Base-by-base conservation (phyloP, 805 yeast genomes). In the Ogataea pignaliae region DNA sequence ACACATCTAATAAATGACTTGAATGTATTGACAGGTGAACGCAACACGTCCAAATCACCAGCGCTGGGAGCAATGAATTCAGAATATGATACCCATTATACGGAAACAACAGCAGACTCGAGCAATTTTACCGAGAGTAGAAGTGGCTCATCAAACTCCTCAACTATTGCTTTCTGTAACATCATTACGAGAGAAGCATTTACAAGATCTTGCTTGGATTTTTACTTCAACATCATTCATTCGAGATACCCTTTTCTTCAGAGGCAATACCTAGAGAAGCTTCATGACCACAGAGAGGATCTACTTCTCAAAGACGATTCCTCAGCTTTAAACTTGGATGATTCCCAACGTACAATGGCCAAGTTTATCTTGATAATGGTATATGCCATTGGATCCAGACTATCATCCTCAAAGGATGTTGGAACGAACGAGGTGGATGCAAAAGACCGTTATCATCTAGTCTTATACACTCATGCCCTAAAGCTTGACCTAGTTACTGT, bases 361-460 rank as follows among this genome's bases (percentile, higher is more conserved):
- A 40, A 37, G 32, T 53, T 51, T 15, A 39, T 41, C 3, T 29
- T 53, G 13, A 21, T 51, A 8, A 39, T 50, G 42, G 30, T 43
- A 10, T 50, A 50, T 28, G 52, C 54, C 0, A 45, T 43, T 4
- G 57, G 53, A 3, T 40, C 52, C 8, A 49, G 46, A 37, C 26
- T 39, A 10, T 43, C 44, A 14, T 34, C 39, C 8, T 28, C 35
- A 14, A 33, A 31, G 11, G 39, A 35, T 26, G 37, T 13, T 4
- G 39, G n/a, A 14, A 37, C 32, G 2, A 29, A 32, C 21, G 36
- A 21, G 26, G 26, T 32, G 17, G 14, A 10, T 12, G 9, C 12
- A 14, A 18, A 12, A 26, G 15, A 36, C 3, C n/a, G 32, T 28
- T 17, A 43, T 34, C 50, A 46, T 29, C 36, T 42, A 13, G 26